phyloP scores from a whole-genome alignment of 768 basidiomycete species.

The Symmetrospora coprosmae region DNA sequence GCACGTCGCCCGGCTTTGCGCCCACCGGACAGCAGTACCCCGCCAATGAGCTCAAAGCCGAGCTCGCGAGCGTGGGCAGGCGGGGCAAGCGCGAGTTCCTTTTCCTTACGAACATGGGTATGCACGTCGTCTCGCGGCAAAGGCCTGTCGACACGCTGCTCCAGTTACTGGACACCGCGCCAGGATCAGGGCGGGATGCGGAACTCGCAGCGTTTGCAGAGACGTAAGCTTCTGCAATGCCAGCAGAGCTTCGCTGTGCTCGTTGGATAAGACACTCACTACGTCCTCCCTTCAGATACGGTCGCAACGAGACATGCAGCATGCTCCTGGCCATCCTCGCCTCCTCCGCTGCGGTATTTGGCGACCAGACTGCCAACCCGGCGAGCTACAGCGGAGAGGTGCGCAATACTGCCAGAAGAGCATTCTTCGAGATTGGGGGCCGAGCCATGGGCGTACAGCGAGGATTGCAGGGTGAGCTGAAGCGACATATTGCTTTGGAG shows the following conservation, averaged over 20 bases:
- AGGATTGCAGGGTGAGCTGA: constrained; percentile 23
- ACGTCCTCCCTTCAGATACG: constrained; percentile 49
- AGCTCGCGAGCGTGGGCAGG: constrained; percentile 67
- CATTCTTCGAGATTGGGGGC: constrained; percentile 35
- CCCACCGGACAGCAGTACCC: constrained; percentile 40
- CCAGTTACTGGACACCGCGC: constrained; percentile 57
- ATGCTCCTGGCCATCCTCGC: constrained; percentile 78
- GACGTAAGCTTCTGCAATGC: constrained; percentile 44
- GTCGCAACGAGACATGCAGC: constrained; percentile 77
- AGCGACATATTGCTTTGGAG: too few relatives aligned
- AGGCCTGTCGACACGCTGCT: constrained; percentile 71
- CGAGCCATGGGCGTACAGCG: constrained; percentile 45
- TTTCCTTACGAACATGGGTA: constrained; percentile 70
- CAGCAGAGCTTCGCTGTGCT: background rate
- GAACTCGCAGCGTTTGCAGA: constrained; percentile 74
- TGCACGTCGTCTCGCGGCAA: constrained; percentile 65
- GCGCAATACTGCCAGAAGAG: background rate
- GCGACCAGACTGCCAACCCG: constrained; percentile 34
- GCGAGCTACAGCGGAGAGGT: constrained; percentile 42
- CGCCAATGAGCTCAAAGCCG: constrained; percentile 34
- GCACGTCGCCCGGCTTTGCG: constrained; percentile 40
- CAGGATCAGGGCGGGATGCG: constrained; percentile 44
- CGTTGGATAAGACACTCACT: background rate
- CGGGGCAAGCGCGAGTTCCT: constrained; percentile 64
- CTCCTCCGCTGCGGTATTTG: constrained; percentile 37